Evolutionary conservation across 2,329 filamentous ascomycete genomes (phyloP), one percentile per base, ranked within the genome.

Genomic region (Chaetomium sp.): DNA sequence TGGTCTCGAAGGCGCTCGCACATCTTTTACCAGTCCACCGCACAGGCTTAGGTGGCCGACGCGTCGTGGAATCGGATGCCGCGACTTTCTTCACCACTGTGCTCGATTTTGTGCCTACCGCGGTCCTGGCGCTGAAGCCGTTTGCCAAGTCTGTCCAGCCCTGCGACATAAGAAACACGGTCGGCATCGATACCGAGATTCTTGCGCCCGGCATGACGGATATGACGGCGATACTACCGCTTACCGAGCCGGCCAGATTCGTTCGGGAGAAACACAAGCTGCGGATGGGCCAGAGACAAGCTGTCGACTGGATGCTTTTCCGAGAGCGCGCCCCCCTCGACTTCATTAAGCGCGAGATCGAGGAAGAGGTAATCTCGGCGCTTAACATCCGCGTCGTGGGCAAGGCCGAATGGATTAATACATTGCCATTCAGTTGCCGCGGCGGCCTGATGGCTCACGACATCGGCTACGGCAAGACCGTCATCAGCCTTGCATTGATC

Each of bases 401-500:
- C 6, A 58, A 61, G 5, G 72, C 70, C 1, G 52, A 54, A 4
- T 57, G 66, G 49, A 59, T 63, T 3, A 56, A 59, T 5, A 64
- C 67, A 32, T 57, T 53, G n/a, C 58, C 58, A 1, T 56, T 54
- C 44, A 56, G 61, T 64, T 47, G 61, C 38, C 65, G 63, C 3
- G 74, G 74, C 10, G 74, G 74, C 34, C 66, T 76, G 7, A 63
- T 75, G 6, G 74, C 73, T 1, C 73, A 76, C 44, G 69, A 75
- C 34, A 71, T 76, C 11, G 74, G 74, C 12, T 76, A 71, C 52
- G 74, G 74, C 1, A 77, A 77, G 62, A 77, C 74, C 0, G 66
- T 75, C 4, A 63, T 74, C 33, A 69, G 64, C 5, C 67, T 76
- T 10, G 72, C 68, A 1, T 63, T 75, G 4, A 65, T 74, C 6